Evolutionary conservation across 768 basidiomycete species (phyloP), one percentile per base, ranked within the genome.

Genomic region (Trametes punicea): DNA sequence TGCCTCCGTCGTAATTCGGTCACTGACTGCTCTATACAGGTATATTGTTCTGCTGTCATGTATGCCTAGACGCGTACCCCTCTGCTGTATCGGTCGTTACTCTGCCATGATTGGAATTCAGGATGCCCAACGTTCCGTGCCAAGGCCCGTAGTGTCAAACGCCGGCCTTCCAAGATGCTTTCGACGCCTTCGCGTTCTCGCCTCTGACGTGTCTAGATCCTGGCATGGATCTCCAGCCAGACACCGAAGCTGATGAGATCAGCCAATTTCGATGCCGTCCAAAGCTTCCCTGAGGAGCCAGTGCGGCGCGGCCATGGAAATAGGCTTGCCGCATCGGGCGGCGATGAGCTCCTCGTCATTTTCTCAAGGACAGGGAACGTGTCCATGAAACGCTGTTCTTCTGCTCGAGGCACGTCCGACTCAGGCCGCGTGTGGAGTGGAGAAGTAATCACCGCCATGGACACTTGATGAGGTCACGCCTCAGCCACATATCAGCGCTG

Each of bases 401-500:
- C 34, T 36, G 34, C 15, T n/a, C 34, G 30, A 9, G 30, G 11
- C 30, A 18, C 31, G 16, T 26, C n/a, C 48, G 13, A 26, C 18
- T 29, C 50, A 38, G 38, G 29, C 11, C 6, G 13, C 38, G 21
- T 8, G 16, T 20, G 27, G 39, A 38, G 8, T 21, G 27, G 3
- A 18, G 25, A 16, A 42, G 34, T 44, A 38, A 46, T 46, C 44
- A 46, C 44, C 33, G 52, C 44, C 13, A n/a, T 20, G 34, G 8
- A 10, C 15, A 7, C 7, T 10, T 21, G n/a, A 38, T 10, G 33
- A 26, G 26, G 44, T 46, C 34, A 16, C 31, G 27, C 27, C 8
- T 18, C 38, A 38, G 34, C 52, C 26, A 54, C 51, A 41, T 9
- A 52, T 52, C 51, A 51, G 39, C 50, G 29, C 51, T 23, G 51